These are phyloP conservation scores for Dioscorea zingiberensis DNA, from an alignment of 106 monocot species.

Conservation along the genomic window DNA sequence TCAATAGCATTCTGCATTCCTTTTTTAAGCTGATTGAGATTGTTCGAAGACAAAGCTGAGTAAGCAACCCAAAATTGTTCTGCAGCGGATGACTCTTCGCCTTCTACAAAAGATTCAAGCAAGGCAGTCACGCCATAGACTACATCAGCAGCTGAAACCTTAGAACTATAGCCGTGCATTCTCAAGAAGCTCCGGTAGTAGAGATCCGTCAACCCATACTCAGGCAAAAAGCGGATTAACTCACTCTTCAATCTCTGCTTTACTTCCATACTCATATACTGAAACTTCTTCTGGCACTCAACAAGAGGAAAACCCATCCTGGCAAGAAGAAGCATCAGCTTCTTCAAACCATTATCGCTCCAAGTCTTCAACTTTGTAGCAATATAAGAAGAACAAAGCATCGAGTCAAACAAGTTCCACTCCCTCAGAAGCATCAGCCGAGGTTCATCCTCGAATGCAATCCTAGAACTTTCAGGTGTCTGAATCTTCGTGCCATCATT, in stretches of 20 bases:
- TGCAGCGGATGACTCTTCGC: constrained; percentile 36
- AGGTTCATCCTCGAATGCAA: constrained; percentile 89
- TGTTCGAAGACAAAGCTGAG: constrained; percentile 66
- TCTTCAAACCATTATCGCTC: constrained; percentile 93
- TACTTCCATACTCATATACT: constrained; percentile 95
- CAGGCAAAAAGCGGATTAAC: constrained; percentile 79
- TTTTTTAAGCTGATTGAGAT: constrained; percentile 56
- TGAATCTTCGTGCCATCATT: constrained; percentile 85
- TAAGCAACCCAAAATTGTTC: constrained; percentile 91
- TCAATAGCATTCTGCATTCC: constrained; percentile 94
- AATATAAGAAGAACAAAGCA: constrained; percentile 90
- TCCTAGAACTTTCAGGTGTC: constrained; percentile 73
- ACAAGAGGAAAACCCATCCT: constrained; percentile 84
- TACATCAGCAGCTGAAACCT: constrained; percentile 91
- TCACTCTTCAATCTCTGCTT: constrained; percentile 74
- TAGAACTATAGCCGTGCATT: constrained; percentile 71
- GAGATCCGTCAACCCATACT: constrained; percentile 83
- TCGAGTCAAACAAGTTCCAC: constrained; percentile 90
- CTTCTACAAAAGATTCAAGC: constrained; percentile 54
- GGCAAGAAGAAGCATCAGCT: constrained; percentile 80
- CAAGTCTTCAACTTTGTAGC: constrained; percentile 94
- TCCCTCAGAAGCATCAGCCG: constrained; percentile 83
- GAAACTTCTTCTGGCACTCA: constrained; percentile 92
- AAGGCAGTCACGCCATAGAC: constrained; percentile 87
- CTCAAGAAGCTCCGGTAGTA: constrained; percentile 81